Base-by-base conservation (phyloP, 495 filamentous ascomycete species). In the Aspergillus olivimuriae region DNA sequence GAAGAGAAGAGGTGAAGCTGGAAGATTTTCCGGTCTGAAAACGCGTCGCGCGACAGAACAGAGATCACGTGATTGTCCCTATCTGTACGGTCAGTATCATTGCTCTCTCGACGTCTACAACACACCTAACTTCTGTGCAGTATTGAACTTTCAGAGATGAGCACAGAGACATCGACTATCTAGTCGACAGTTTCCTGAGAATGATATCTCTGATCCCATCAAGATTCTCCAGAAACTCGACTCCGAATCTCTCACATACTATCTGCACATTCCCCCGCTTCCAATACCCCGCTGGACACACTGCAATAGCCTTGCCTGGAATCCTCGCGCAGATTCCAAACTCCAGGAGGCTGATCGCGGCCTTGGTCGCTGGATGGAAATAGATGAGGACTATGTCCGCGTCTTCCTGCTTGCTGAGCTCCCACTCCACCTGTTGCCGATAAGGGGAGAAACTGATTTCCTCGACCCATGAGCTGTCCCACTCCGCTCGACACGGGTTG, bases 341-440 rank as follows among this genome's bases (percentile, higher is more conserved):
- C 52, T 78, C 75, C 4, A 77, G 42, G 48, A 80, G 46, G 28
- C 64, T 74, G 9, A 80, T 61, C 1, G 74, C 70, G 8, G 73
- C 69, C 31, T 48, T 40, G 0, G 72, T 70, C 6, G 39, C 54
- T 0, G 65, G 60, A 28, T 76, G 69, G 34, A 80, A 80, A 51
- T 73, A 81, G 19, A 83, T 44, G 6, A 73, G 72, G 6, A 82
- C 62, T n/a, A 81, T 40, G 43, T 77, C 70, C 5, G 73, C 74
- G 0, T 33, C 41, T 31, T 76, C 37, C 24, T 47, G 72, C 55
- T 65, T 75, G 15, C 74, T 63, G 8, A 82, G 61, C 58, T 84
- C 78, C 78, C 77, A 82, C 30, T 70, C 60, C 0, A 78, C 75
- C 54, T 83, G 80, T 45, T 72, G 55, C 1, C 55, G 52, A 47